phyloP scores from a whole-genome alignment of 805 yeast species.

The Pichia californica region DNA sequence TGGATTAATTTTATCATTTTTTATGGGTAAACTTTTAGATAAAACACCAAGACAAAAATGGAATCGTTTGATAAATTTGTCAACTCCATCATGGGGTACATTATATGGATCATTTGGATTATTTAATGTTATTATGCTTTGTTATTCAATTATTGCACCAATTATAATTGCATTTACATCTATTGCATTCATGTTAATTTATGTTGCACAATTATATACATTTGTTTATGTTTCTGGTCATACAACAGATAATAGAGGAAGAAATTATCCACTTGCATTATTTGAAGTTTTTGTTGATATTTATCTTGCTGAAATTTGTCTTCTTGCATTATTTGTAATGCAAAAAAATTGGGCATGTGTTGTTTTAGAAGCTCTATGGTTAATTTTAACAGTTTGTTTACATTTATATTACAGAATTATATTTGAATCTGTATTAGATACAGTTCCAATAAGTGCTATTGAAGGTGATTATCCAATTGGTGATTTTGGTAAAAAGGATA shows the following conservation, averaged over 20 bases:
- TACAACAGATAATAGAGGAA: constrained; percentile 59
- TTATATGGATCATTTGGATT: constrained; percentile 74
- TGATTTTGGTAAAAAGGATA: constrained; percentile 61
- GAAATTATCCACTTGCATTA: constrained; percentile 65
- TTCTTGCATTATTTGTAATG: constrained; percentile 68
- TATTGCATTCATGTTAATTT: constrained; percentile 49
- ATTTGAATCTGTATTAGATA: constrained; percentile 58
- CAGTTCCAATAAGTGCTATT: constrained; percentile 63
- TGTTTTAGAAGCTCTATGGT: constrained; percentile 56
- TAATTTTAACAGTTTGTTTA: constrained; percentile 50
- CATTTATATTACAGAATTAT: constrained; percentile 54
- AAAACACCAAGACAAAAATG: constrained; percentile 90
- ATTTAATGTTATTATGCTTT: constrained; percentile 62
- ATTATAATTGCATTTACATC: constrained; percentile 62
- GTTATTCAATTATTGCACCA: constrained; percentile 77
- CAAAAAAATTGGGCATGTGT: constrained; percentile 75
- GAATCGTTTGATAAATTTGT: constrained; percentile 61
- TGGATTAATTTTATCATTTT: constrained; percentile 61
- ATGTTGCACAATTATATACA: constrained; percentile 57
- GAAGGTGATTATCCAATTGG: constrained; percentile 47
- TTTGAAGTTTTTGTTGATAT: constrained; percentile 68
- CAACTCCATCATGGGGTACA: constrained; percentile 74
- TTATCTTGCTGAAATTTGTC: constrained; percentile 64
- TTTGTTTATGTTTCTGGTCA: constrained; percentile 58
- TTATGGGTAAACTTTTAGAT: constrained; percentile 67